These are phyloP conservation scores for Penicillium cinerascens DNA, from an alignment of 495 filamentous ascomycete genomes.

Conservation along the genomic window DNA sequence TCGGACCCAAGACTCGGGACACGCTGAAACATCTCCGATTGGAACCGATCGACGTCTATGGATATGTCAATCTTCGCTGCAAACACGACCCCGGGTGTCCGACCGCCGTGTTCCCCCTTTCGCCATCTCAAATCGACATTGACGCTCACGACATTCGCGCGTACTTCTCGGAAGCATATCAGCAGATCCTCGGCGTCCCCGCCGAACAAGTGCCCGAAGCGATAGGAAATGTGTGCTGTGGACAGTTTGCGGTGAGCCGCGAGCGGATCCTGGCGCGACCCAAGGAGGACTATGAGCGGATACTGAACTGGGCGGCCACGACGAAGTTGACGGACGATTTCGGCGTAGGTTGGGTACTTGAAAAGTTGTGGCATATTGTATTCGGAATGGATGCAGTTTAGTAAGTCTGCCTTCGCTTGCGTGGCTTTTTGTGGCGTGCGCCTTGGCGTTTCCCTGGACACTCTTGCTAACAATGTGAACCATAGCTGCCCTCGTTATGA, in stretches of 20 bases:
- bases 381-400: conserved; percentile 39
- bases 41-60: conserved; percentile 36
- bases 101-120: conserved; percentile 26
- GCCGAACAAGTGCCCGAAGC: conserved; percentile 29
- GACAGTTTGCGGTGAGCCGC: conserved; percentile 46
- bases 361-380: conserved; percentile 43
- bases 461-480: no score
- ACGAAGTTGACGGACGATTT: conserved; percentile 35
- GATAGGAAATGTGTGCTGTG: conserved; percentile 48
- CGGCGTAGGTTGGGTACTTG: conserved; percentile 42
- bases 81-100: conserved; percentile 37
- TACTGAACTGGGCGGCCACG: conserved; percentile 40
- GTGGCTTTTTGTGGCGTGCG: no score
- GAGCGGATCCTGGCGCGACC: conserved; percentile 40
- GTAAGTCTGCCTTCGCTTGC: conserved; percentile 24
- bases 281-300: conserved; percentile 39
- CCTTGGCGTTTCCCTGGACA: no score
- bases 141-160: conserved; percentile 36
- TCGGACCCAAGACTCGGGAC: conserved; percentile 30
- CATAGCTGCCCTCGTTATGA: conserved; percentile 37
- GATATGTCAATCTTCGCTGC: conserved; percentile 42
- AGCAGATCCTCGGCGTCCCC: conserved; percentile 27
- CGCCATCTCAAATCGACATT: conserved; percentile 31
- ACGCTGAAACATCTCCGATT: conserved; percentile 30
- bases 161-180: conserved; percentile 33